Evolutionary conservation across 2,329 filamentous ascomycete genomes (phyloP).

Genomic region (Penicillium sclerotigenum): DNA sequence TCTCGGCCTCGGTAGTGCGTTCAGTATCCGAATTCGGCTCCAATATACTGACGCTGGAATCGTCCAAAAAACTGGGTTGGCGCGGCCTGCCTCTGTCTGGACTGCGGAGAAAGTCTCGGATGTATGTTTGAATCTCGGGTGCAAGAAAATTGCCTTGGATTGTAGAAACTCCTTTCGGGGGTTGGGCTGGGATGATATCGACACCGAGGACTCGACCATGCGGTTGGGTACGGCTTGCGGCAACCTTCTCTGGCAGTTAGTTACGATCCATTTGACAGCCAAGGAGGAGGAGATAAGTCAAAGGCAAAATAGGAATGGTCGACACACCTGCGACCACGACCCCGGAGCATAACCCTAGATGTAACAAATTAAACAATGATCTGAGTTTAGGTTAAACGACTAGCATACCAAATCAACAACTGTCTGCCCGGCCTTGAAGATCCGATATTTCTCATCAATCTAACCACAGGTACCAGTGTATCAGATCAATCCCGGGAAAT

Average conservation of each 20-base stretch:
- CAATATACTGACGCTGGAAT: constrained; percentile 9
- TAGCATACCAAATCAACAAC: constrained; percentile 75
- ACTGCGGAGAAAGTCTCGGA: constrained; percentile 70
- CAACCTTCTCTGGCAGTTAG: constrained; percentile 58
- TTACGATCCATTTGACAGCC: constrained; percentile 5
- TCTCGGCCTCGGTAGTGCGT: background rate
- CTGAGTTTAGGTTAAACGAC: background rate
- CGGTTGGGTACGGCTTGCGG: constrained; percentile 72
- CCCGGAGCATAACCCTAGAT: constrained; percentile 52
- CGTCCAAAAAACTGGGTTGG: constrained; percentile 15
- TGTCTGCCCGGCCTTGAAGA: constrained; percentile 78
- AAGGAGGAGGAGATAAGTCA: background rate
- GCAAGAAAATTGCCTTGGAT: constrained; percentile 94
- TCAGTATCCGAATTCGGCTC: constrained; percentile 4
- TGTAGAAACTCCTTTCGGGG: constrained; percentile 84
- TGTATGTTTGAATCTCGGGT: constrained; percentile 67
- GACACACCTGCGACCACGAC: constrained; percentile 56
- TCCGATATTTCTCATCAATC: constrained; percentile 76
- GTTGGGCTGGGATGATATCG: constrained; percentile 88
- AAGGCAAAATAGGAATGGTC: background rate
- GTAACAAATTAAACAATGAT: background rate
- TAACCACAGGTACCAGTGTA: constrained; percentile 33
- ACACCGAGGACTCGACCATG: constrained; percentile 81
- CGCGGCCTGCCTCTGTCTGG: constrained; percentile 57
- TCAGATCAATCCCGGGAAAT: constrained; percentile 1